Evolutionary conservation across 495 filamentous ascomycete species (phyloP), one percentile per base, ranked within the genome.

Genomic region (Pyrenopolyporus hunteri): DNA sequence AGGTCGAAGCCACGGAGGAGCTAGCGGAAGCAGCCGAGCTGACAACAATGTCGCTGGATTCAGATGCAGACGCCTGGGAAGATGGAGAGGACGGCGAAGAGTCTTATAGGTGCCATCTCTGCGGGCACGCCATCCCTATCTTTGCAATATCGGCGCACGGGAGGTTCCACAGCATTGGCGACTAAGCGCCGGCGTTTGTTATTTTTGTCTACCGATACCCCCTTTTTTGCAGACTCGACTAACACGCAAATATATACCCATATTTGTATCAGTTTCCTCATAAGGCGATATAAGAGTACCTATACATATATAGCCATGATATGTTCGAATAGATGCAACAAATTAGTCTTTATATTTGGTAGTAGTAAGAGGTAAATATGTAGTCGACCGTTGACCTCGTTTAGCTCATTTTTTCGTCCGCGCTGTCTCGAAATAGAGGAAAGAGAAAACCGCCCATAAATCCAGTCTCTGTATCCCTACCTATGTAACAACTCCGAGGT

Each of bases 121-220:
- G 68, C 40, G 86, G 85, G 8, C 81, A 82, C 11, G 60, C 73
- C 4, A 85, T 94, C 51, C 91, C 91, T 0, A 57, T 75, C 9
- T 94, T 93, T 74, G 91, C 91, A 5, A 80, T 86, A 67, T 60
- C 78, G 14, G 91, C 91, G 2, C 91, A 96, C 73, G 74, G 80
- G 58, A 76, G 88, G 46, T 96, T 85, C 64, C 91, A 96, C 74
- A 66, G 62, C 20, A 57, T 81, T 47, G 74, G 67, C 8, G 68
- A 77, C 19, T 73, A 33, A 71, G 11, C n/a, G 4, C 19, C 10
- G 6, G 42, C 26, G 7, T 56, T 4, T 17, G n/a, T n/a, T 31
- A n/a, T 14, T 25, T 14, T 48, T 6, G 20, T 10, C 13, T 9
- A 14, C 16, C 10, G 46, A 51, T 57, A 52, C 59, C 64, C 48